Percentiles rank a stretch among this genome's conserved stretches.
Conservation (phyloP, 257 asterid species). For the Vinca minor region DNA sequence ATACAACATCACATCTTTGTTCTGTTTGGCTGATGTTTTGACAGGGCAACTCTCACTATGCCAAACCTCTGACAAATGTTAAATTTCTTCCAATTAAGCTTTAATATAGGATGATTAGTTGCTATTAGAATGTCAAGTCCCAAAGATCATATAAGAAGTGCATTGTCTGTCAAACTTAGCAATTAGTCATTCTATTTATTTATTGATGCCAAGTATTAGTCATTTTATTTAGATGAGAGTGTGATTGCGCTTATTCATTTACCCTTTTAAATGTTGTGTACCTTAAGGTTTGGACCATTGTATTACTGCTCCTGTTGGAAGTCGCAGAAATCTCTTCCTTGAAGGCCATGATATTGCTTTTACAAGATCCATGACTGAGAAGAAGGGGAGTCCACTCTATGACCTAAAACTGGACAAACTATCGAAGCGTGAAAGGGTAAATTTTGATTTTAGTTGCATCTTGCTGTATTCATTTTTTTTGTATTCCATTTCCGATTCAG, state of each 20-base stretch:
- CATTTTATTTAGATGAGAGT: too few species aligned
- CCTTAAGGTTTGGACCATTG: constrained; percentile 56
- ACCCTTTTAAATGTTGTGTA: neutral
- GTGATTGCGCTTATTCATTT: neutral
- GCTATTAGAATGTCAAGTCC: neutral
- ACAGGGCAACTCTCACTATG: neutral
- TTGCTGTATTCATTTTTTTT: too few species aligned
- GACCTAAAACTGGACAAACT: constrained; percentile 60
- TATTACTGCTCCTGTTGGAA: constrained; percentile 56
- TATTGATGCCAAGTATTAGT: too few species aligned
- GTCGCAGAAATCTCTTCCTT: constrained; percentile 39
- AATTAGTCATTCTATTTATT: neutral
- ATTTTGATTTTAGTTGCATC: neutral
- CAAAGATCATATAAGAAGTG: neutral
- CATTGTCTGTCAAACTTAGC: neutral
- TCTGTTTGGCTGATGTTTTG: neutral
- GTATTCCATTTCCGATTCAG: too few species aligned
- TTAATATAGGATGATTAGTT: neutral
- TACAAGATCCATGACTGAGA: too few species aligned
- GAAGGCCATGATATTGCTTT: constrained; percentile 38
- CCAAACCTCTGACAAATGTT: neutral
- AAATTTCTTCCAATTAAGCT: neutral
- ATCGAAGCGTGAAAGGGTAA: constrained; percentile 75
- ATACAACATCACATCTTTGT: neutral
- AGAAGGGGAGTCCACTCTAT: constrained; percentile 42